Percentiles rank a stretch among this genome's conserved stretches.
Evolutionary conservation across 169 alveolate genomes (phyloP).

Genomic region (Eimeria brunetti): DNA sequence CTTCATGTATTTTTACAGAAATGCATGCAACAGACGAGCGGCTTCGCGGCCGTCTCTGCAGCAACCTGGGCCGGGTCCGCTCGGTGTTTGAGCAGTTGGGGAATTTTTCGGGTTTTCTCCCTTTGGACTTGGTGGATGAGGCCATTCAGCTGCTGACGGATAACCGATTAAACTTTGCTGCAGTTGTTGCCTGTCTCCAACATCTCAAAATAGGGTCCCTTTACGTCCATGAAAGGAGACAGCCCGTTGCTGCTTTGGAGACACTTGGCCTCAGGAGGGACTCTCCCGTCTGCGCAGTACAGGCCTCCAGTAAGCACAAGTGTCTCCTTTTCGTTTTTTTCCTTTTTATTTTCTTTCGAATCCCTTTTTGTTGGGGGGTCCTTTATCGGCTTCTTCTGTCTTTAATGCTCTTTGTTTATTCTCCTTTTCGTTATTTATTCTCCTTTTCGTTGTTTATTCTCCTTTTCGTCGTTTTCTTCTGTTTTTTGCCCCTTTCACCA

Average conservation of each 20-base stretch:
- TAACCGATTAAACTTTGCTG: conserved; percentile 83
- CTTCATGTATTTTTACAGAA: background rate
- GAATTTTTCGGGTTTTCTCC: conserved; percentile 83
- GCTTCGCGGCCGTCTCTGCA: conserved; percentile 21
- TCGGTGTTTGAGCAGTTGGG: conserved; percentile 82
- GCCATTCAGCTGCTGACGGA: conserved; percentile 85
- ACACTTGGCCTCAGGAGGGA: conserved; percentile 56
- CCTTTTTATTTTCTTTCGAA: too few species aligned
- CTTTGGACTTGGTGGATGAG: conserved; percentile 84
- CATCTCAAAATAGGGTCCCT: conserved; percentile 73
- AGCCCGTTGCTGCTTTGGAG: conserved; percentile 46
- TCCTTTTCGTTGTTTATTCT: too few species aligned
- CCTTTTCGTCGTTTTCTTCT: too few species aligned
- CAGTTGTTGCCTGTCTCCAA: conserved; percentile 82
- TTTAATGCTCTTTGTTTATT: too few species aligned
- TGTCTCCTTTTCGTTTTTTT: too few species aligned
- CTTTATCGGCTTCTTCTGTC: too few species aligned
- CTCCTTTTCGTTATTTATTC: too few species aligned
- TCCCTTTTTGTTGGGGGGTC: too few species aligned
- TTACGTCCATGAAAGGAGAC: conserved; percentile 59
- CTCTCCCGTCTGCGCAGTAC: conserved; percentile 74
- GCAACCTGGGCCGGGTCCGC: conserved; percentile 77
- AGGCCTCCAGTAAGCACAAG: conserved; percentile 64
- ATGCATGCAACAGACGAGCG: background rate
- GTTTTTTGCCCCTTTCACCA: too few species aligned